Conservation (phyloP, 169 alveolate genomes). For the Plasmodium gonderi region DNA sequence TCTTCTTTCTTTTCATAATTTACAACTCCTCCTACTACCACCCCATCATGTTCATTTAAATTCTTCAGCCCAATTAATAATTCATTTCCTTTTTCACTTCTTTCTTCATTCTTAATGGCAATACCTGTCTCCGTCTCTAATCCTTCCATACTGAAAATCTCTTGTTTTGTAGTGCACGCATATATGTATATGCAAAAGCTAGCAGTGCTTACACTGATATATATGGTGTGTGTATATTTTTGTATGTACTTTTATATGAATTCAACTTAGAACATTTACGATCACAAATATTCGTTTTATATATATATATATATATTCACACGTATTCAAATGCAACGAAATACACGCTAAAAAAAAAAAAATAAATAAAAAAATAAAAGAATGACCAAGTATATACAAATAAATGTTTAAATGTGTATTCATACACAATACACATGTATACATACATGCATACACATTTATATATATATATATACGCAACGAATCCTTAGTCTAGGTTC, state of each 20-base stretch:
- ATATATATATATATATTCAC: no score
- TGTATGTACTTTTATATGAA: no score
- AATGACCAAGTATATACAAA: no score
- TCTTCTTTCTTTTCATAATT: constrained; percentile 52
- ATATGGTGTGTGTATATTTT: no score
- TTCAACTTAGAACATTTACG: no score
- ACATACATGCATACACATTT: background rate
- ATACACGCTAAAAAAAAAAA: no score
- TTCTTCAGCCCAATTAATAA: background rate
- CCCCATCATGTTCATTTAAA: constrained; percentile 5
- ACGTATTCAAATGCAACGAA: no score
- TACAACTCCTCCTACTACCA: background rate
- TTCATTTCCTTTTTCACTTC: constrained; percentile 17
- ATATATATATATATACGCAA: constrained; percentile 16
- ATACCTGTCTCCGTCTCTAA: constrained; percentile 21
- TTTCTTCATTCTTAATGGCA: constrained; percentile 12
- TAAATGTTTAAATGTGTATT: no score
- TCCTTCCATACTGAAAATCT: constrained; percentile 26
- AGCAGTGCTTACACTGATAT: no score
- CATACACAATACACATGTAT: background rate
- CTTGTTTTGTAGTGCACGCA: background rate
- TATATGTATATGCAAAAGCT: background rate
- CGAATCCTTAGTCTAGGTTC: no score
- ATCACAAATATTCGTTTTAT: no score
- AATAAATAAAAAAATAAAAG: no score